Percentiles rank a stretch among this genome's conserved stretches.
Evolutionary conservation across 768 basidiomycete genomes (phyloP).

Genomic region (Chalciporus sphaerocephalus): DNA sequence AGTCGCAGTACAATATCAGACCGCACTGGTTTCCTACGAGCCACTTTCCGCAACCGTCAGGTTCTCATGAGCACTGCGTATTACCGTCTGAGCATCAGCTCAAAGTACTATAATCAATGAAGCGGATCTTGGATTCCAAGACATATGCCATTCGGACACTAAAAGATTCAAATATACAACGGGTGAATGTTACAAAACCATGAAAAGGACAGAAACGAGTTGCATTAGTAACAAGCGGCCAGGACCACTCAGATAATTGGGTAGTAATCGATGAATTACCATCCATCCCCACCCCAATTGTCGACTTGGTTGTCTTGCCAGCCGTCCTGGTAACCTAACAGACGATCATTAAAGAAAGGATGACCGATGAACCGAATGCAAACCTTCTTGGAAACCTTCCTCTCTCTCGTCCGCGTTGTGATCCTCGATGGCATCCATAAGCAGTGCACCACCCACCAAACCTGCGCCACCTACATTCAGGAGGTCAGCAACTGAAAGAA

Average conservation of each 20-base stretch:
- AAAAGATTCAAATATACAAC: not conserved
- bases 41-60: no score
- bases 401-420: slow-evolving; percentile 33
- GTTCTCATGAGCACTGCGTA: no score
- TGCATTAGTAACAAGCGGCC: no score
- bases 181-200: slow-evolving; percentile 19
- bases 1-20: no score
- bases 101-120: no score
- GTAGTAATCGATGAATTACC: slow-evolving; percentile 2
- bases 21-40: no score
- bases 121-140: no score
- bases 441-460: slow-evolving; percentile 57
- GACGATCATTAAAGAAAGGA: slow-evolving; percentile 5
- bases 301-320: slow-evolving; percentile 7
- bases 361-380: slow-evolving; percentile 6
- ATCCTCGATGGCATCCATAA: slow-evolving; percentile 49
- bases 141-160: not conserved
- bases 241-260: not conserved
- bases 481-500: not conserved
- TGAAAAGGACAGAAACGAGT: not conserved
- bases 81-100: no score
- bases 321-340: slow-evolving; percentile 31
- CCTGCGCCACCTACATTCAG: slow-evolving; percentile 50
- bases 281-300: slow-evolving; percentile 6
- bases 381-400: slow-evolving; percentile 35